Evolutionary conservation across 2,329 filamentous ascomycete species (phyloP).

Genomic region (Sporothrix sp.): DNA sequence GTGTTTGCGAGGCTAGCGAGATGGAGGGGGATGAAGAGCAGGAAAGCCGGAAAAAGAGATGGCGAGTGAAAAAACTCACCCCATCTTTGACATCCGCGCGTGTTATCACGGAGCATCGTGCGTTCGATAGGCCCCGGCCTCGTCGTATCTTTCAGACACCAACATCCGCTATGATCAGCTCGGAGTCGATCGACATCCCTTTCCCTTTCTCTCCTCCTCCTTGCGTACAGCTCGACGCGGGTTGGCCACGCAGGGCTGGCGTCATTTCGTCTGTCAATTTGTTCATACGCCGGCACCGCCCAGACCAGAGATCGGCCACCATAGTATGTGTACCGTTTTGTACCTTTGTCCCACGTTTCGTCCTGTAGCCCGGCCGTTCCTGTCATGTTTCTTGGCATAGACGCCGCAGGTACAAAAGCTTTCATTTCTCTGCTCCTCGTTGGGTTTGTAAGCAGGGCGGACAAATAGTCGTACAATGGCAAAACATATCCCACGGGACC

Average conservation of each 20-base stretch:
- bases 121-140: too few species aligned
- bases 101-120: too few species aligned
- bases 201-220: neutral
- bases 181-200: too few species aligned
- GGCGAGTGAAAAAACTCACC: neutral
- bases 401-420: neutral
- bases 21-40: neutral
- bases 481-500: too few species aligned
- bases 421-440: neutral
- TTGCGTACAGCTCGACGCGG: neutral
- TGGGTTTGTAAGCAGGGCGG: conserved; percentile 1
- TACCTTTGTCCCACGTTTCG: neutral
- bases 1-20: neutral
- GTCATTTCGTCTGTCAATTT: conserved; percentile 9
- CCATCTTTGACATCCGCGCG: too few species aligned
- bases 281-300: neutral
- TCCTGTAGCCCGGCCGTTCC: too few species aligned
- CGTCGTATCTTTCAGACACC: too few species aligned
- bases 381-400: neutral
- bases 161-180: too few species aligned
- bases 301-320: neutral
- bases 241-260: neutral
- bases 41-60: neutral
- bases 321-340: too few species aligned
- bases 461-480: too few species aligned